phyloP scores from a whole-genome alignment of 768 basidiomycete species.

The Auriscalpium orientale region DNA sequence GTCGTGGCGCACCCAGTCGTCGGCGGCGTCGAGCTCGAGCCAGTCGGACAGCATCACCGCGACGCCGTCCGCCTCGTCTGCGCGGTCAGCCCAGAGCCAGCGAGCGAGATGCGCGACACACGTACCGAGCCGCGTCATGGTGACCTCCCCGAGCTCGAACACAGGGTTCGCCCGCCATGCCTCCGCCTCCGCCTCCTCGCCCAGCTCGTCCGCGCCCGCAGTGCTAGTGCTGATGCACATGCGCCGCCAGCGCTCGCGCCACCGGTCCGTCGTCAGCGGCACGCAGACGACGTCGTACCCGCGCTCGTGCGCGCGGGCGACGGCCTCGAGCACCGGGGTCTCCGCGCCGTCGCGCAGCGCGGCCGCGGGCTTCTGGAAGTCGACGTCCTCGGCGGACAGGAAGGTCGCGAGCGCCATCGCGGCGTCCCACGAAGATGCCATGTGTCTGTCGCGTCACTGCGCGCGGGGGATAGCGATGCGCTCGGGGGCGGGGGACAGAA shows the following conservation, averaged over 20 bases:
- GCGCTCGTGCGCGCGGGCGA: conserved; percentile 45
- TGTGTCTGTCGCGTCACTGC: no score
- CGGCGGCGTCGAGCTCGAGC: conserved; percentile 88
- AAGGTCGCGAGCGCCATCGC: conserved; percentile 16
- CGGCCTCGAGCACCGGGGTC: conserved; percentile 45
- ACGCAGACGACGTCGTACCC: conserved; percentile 74
- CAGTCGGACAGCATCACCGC: conserved; percentile 84
- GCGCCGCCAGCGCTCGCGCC: conserved; percentile 81
- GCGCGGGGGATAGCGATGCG: no score
- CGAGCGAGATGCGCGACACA: neutral
- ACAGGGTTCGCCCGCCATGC: conserved; percentile 78
- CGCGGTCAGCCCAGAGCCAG: neutral
- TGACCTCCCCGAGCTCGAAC: conserved; percentile 80
- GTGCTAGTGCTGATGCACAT: conserved; percentile 72
- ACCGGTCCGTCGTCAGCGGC: conserved; percentile 83
- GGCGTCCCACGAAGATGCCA: conserved; percentile 22
- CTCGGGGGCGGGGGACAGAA: no score
- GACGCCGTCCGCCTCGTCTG: conserved; percentile 69
- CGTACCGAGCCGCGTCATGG: conserved; percentile 76
- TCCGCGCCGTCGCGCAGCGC: conserved; percentile 12
- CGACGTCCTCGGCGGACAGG: conserved; percentile 7
- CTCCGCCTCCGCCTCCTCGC: conserved; percentile 57
- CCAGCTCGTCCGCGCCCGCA: conserved; percentile 26
- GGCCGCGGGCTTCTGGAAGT: neutral
- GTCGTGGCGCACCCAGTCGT: conserved; percentile 93